Evolutionary conservation across 441 rosid species (phyloP).

Genomic region (Erodium moschatum): DNA sequence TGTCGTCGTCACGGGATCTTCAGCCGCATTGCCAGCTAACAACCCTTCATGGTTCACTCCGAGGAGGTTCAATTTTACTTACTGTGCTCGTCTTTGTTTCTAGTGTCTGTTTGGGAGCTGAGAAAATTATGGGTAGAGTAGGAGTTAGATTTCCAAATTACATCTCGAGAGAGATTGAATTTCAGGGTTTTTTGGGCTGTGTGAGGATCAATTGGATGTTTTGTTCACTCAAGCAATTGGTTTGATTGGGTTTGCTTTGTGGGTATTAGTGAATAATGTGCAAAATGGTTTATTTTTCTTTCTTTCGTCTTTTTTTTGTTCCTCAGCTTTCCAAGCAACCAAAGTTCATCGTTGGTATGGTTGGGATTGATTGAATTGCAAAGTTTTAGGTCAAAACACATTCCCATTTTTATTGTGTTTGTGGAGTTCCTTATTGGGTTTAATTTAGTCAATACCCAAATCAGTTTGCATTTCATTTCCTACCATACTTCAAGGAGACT

Average conservation of each 20-base stretch:
- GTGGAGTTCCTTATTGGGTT: too few relatives aligned
- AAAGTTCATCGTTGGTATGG: too few relatives aligned
- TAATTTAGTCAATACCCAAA: too few relatives aligned
- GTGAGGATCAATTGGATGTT: neutral
- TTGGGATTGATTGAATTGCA: neutral
- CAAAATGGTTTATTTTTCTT: neutral
- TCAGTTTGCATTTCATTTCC: too few relatives aligned
- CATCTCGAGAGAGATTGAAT: neutral
- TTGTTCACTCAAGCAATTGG: neutral
- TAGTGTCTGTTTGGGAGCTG: neutral
- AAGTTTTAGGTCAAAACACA: neutral
- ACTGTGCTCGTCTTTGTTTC: neutral
- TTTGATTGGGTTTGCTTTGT: neutral
- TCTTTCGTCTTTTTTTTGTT: too few relatives aligned
- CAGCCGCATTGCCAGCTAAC: slow-evolving; percentile 1
- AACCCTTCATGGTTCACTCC: slow-evolving; percentile 11
- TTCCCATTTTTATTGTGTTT: neutral
- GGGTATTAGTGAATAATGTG: neutral
- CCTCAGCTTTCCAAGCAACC: too few relatives aligned
- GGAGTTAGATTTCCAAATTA: neutral
- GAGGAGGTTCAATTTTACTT: neutral
- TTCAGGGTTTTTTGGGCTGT: neutral
- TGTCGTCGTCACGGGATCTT: neutral
- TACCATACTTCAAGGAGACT: too few relatives aligned
- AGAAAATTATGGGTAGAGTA: neutral